Conservation (phyloP, 2,329 filamentous ascomycete genomes). For the Aspergillus eucalypticola region DNA sequence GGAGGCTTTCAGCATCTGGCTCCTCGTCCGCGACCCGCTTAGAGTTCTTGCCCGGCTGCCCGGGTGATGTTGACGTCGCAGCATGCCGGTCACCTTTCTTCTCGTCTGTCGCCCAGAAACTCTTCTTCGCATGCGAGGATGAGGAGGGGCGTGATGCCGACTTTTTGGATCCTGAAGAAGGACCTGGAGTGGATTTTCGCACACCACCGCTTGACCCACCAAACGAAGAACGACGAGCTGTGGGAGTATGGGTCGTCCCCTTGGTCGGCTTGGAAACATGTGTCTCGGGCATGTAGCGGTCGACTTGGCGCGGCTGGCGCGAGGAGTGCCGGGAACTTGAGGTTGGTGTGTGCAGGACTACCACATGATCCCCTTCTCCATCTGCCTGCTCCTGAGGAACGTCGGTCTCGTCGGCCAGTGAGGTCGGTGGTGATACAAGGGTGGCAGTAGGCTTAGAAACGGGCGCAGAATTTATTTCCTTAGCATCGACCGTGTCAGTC, state of each 20-base stretch:
- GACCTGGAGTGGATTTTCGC: constrained; percentile 32
- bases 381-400: constrained; percentile 33
- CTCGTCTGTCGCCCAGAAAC: constrained; percentile 34
- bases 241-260: constrained; percentile 25
- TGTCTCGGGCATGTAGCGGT: constrained; percentile 41
- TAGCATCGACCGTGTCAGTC: constrained; percentile 33
- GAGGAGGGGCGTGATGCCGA: constrained; percentile 39
- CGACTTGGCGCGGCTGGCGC: constrained; percentile 44
- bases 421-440: constrained; percentile 48
- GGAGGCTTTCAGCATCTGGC: constrained; percentile 46
- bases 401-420: constrained; percentile 45
- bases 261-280: constrained; percentile 27
- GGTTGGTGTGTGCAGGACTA: constrained; percentile 38
- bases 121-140: constrained; percentile 39
- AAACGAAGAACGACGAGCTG: constrained; percentile 27
- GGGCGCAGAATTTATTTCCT: constrained; percentile 29
- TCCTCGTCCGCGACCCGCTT: constrained; percentile 34
- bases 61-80: constrained; percentile 29
- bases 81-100: constrained; percentile 38
- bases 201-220: constrained; percentile 20
- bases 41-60: constrained; percentile 29
- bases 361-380: constrained; percentile 32
- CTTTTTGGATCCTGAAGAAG: constrained; percentile 32
- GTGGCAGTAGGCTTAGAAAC: constrained; percentile 37
- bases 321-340: constrained; percentile 48